phyloP scores from a whole-genome alignment of 495 filamentous ascomycete genomes.

The Beverwykella pulmonaria region DNA sequence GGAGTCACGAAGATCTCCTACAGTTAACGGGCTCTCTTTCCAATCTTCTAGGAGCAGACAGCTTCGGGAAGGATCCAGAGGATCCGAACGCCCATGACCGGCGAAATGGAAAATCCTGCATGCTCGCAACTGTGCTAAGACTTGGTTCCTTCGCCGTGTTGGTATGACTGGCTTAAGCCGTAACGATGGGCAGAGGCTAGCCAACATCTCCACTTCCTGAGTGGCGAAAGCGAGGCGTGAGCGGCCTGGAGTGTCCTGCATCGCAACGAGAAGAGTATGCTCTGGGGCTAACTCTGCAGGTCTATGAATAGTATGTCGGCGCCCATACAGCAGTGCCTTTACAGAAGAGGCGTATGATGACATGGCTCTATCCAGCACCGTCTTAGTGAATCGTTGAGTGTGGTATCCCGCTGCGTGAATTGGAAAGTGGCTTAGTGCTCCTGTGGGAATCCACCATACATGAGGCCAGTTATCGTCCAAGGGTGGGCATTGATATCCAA shows the following conservation, averaged over 20 bases:
- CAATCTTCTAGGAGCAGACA: constrained; percentile 28
- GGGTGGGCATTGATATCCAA: neutral
- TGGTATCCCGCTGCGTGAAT: constrained; percentile 30
- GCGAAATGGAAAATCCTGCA: constrained; percentile 37
- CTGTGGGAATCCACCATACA: constrained; percentile 29
- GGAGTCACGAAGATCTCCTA: neutral
- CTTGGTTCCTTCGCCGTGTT: neutral
- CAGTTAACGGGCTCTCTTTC: neutral
- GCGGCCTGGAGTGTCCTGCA: neutral
- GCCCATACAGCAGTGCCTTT: constrained; percentile 26
- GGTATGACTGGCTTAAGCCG: neutral
- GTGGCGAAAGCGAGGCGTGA: too few species aligned
- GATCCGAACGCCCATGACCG: constrained; percentile 38
- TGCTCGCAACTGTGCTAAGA: neutral
- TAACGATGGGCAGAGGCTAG: neutral
- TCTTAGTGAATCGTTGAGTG: neutral
- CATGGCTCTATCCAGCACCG: constrained; percentile 7
- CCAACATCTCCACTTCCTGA: neutral
- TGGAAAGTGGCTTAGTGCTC: constrained; percentile 19
- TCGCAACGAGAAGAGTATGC: neutral
- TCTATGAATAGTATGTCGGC: neutral
- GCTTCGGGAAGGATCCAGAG: constrained; percentile 34
- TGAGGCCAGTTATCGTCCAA: neutral
- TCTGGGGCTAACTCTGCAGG: neutral
- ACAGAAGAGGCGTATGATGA: constrained; percentile 31